Percentiles rank a stretch among this genome's conserved stretches.
These are phyloP conservation scores for Rehmannia glutinosa DNA, from an alignment of 257 asterid genomes.

Conservation along the genomic window DNA sequence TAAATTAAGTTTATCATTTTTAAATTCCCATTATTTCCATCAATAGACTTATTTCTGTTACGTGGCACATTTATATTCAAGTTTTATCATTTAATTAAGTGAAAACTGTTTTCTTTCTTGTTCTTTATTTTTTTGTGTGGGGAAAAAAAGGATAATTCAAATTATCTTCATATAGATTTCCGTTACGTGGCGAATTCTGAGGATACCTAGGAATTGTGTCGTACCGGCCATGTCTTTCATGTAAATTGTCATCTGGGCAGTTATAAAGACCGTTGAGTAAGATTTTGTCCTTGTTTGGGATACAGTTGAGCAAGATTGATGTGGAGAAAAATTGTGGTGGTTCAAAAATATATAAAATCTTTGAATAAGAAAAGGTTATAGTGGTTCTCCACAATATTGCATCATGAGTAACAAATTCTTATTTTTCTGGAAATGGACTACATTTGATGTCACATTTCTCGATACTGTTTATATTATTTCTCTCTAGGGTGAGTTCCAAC, in stretches of 20 bases:
- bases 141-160: too few species aligned
- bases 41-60: too few species aligned
- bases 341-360: background rate
- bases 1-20: too few species aligned
- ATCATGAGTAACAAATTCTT: background rate
- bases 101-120: too few species aligned
- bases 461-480: background rate
- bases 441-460: background rate
- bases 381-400: background rate
- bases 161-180: too few species aligned
- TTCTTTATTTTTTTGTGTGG: too few species aligned
- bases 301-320: too few species aligned
- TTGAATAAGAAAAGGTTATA: background rate
- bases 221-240: background rate
- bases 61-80: too few species aligned
- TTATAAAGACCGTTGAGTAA: background rate
- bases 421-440: background rate
- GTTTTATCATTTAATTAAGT: too few species aligned
- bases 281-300: too few species aligned
- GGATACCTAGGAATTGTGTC: background rate
- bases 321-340: background rate
- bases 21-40: too few species aligned
- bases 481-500: background rate
- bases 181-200: background rate
- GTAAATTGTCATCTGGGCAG: background rate